A percentile compares a stretch with the other conserved stretches of the same genome.
phyloP scores from a whole-genome alignment of 192 early-diverging fungal genomes.

The Backusella parvicylindrica region DNA sequence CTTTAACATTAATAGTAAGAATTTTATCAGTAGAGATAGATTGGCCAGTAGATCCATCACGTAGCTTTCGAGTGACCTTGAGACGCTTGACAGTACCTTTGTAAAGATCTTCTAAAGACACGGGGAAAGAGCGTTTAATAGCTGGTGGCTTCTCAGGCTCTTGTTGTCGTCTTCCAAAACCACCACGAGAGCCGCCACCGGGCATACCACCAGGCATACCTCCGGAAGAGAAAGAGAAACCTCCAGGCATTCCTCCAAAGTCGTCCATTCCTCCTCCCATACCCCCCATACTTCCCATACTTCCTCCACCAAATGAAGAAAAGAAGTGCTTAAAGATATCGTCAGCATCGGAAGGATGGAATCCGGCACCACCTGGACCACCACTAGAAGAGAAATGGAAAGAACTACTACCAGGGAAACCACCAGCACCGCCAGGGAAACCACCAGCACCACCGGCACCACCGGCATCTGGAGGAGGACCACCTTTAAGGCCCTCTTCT shows the following conservation, averaged over 20 bases:
- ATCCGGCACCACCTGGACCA: constrained; percentile 57
- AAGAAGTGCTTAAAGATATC: constrained; percentile 93
- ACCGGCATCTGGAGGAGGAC: constrained; percentile 54
- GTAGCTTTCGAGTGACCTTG: constrained; percentile 78
- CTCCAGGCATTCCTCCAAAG: constrained; percentile 36
- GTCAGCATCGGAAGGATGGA: constrained; percentile 79
- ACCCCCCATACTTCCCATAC: constrained; percentile 29
- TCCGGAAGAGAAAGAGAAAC: constrained; percentile 23
- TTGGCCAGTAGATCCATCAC: constrained; percentile 39
- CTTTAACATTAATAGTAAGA: constrained; percentile 79
- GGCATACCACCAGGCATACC: constrained; percentile 43
- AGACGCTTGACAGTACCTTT: constrained; percentile 87
- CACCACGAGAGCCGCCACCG: not conserved
- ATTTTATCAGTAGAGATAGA: constrained; percentile 68
- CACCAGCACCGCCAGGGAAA: constrained; percentile 50
- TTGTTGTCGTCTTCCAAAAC: constrained; percentile 11
- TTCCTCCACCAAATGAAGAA: constrained; percentile 54
- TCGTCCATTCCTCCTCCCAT: constrained; percentile 19
- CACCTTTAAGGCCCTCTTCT: constrained; percentile 89
- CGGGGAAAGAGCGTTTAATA: constrained; percentile 67
- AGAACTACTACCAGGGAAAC: constrained; percentile 45
- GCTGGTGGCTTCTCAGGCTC: constrained; percentile 47
- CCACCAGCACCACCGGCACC: constrained; percentile 56
- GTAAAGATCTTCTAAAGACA: constrained; percentile 90
- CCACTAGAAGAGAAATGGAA: constrained; percentile 62